These are phyloP conservation scores for Cucumis melo DNA, from an alignment of 306 rosid species.

Conservation along the genomic window DNA sequence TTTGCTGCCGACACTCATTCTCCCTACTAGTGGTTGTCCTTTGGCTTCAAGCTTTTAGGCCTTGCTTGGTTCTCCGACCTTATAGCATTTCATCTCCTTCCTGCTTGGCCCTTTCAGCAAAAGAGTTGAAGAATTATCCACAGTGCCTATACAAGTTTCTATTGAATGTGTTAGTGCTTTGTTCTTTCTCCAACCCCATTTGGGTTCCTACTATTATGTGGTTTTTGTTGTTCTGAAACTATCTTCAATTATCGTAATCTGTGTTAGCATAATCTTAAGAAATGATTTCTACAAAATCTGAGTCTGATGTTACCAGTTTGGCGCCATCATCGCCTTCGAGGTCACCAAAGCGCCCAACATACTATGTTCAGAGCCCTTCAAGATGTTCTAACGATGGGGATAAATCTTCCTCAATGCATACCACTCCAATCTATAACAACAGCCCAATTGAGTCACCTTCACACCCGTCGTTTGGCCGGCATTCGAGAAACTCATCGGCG, in stretches of 20 bases:
- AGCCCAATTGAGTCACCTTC: constrained; percentile 97
- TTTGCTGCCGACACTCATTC: constrained; percentile 49
- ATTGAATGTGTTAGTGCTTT: too few relatives aligned
- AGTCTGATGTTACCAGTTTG: constrained; percentile 80
- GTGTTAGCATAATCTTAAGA: not conserved
- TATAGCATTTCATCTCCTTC: constrained; percentile 11
- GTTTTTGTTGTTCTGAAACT: not conserved
- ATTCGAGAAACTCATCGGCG: constrained; percentile 81
- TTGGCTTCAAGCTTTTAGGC: constrained; percentile 3
- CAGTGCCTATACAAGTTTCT: too few relatives aligned
- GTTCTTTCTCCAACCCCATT: not conserved
- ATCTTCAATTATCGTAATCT: not conserved
- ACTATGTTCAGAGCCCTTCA: constrained; percentile 91
- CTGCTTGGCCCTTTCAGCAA: not conserved
- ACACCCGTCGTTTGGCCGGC: constrained; percentile 85
- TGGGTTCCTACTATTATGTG: not conserved
- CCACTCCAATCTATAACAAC: constrained; percentile 75
- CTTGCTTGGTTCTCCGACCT: constrained; percentile 9
- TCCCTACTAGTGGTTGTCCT: constrained; percentile 9
- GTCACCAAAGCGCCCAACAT: constrained; percentile 66
- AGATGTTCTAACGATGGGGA: constrained; percentile 92
- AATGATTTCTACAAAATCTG: constrained; percentile 66
- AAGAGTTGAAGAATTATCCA: not conserved
- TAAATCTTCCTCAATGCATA: constrained; percentile 78
- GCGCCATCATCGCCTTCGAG: constrained; percentile 91